Base-by-base conservation (phyloP, 2,329 filamentous ascomycete species). In the Beauveria sp. region DNA sequence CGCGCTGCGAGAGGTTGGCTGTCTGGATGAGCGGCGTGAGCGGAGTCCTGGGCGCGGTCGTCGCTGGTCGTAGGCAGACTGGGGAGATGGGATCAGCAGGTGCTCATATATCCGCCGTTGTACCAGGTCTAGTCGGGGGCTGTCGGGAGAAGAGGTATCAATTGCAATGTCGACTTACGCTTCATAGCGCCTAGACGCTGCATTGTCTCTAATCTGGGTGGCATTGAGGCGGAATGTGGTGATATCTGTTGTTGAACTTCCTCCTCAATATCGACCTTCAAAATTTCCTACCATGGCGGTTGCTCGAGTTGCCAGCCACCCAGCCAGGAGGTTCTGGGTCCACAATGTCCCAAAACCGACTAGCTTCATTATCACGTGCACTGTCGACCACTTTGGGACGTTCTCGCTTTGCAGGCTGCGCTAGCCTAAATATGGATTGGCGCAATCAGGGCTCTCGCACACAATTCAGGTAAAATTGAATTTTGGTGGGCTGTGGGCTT, bases 161-260 rank as follows among this genome's bases (percentile, higher is more conserved):
- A 43, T 20, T 28, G 30, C n/a, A 18, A 16, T 12, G 20, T 20
- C 43, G 34, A 66, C 83, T 74, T 78, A 90, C 88, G 77, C 67
- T 80, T 83, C 62, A 88, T 73, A 34, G 77, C 79, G 71, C 81
- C 81, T 58, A 88, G 76, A 72, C 84, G 81, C 73, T 83, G 80
- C 62, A 85, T 79, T 69, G 79, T 72, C 67, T 82, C 76, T 80
- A 90, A 77, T 79, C 85, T 85, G 62, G 85, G 87, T 70, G 87
- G 83, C 88, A 91, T 91, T 67, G 67, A 78, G 76, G 61, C 64
- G 66, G 50, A 57, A 41, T 59, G 41, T 58, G 54, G 30, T 55
- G 51, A 34, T 55, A 55, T 57, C 1, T 40, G 34, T 59, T 20
- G 37, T 43, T 51, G 22, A 54, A 58, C 37, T 20, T 57, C 40